These are phyloP conservation scores for Trichoderma cornu-damae DNA, from an alignment of 2,329 filamentous ascomycete genomes.

Conservation along the genomic window DNA sequence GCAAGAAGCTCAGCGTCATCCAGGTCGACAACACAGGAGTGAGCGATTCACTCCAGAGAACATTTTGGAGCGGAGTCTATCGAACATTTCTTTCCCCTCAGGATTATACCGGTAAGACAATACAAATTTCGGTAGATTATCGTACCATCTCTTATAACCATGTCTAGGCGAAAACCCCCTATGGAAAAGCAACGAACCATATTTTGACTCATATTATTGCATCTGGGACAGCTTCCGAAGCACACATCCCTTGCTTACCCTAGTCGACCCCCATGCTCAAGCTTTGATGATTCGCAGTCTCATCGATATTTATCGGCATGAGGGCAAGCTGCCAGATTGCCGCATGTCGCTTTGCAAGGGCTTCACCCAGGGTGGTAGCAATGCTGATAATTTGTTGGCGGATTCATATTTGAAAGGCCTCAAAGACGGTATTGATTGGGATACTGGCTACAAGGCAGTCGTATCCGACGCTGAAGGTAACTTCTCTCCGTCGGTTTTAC, in stretches of 20 bases:
- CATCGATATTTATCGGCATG: slow-evolving; percentile 65
- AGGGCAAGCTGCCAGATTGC: slow-evolving; percentile 68
- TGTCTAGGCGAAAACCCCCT: slow-evolving; percentile 62
- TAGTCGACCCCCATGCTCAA: slow-evolving; percentile 64
- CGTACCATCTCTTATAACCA: neutral
- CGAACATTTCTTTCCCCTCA: slow-evolving; percentile 65
- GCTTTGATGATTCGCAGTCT: slow-evolving; percentile 65
- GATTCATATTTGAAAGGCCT: slow-evolving; percentile 70
- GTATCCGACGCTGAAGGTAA: slow-evolving; percentile 63
- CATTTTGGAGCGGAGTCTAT: slow-evolving; percentile 69
- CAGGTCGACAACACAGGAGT: slow-evolving; percentile 50
- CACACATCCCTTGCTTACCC: slow-evolving; percentile 65
- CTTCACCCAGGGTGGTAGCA: slow-evolving; percentile 70
- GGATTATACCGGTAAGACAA: slow-evolving; percentile 54
- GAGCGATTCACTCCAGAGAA: slow-evolving; percentile 52
- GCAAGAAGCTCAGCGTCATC: slow-evolving; percentile 56
- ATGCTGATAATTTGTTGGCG: slow-evolving; percentile 65
- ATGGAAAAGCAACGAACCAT: slow-evolving; percentile 66
- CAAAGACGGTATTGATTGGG: slow-evolving; percentile 60
- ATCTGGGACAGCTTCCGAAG: slow-evolving; percentile 73
- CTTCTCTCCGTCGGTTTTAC: slow-evolving; percentile 35
- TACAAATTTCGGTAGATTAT: neutral
- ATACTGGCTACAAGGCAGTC: slow-evolving; percentile 65
- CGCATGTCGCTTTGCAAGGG: slow-evolving; percentile 73
- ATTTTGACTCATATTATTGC: slow-evolving; percentile 63